A percentile compares a stretch with the other conserved stretches of the same genome.
phyloP scores from a whole-genome alignment of 164 flowering plant genomes.

The Umbilicus rupestris region DNA sequence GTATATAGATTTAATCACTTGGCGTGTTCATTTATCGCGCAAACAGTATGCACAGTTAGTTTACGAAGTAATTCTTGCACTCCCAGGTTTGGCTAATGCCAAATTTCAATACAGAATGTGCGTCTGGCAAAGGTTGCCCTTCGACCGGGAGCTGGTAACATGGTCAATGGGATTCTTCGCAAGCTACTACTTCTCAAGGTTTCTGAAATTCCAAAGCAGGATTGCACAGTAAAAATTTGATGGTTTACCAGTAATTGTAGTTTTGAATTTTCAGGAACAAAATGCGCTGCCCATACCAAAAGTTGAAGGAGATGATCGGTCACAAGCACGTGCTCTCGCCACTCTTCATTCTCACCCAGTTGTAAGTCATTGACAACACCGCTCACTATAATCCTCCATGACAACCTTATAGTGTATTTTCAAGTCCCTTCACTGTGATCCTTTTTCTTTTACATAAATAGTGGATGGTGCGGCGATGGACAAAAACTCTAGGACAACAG shows the following conservation, averaged over 20 bases:
- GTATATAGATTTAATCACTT: neutral
- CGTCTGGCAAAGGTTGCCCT: conserved; percentile 81
- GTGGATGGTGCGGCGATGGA: conserved; percentile 99
- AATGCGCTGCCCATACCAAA: conserved; percentile 70
- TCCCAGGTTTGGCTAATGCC: neutral
- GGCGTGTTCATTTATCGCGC: neutral
- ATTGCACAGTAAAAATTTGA: no score
- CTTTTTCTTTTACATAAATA: conserved; percentile 13
- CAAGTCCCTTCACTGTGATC: neutral
- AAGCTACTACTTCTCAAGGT: conserved; percentile 73
- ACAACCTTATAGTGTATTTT: neutral
- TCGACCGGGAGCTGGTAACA: conserved; percentile 87
- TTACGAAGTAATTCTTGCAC: neutral
- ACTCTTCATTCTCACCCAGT: conserved; percentile 89
- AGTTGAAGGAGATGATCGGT: conserved; percentile 76
- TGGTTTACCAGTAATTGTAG: neutral
- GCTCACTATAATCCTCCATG: neutral
- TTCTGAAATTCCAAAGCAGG: neutral
- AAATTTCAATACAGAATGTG: conserved; percentile 52
- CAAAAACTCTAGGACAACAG: conserved; percentile 54
- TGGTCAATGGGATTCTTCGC: conserved; percentile 87
- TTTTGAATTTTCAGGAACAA: conserved; percentile 30
- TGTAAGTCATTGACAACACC: conserved; percentile 33
- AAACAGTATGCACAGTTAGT: neutral
- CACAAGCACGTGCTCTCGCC: conserved; percentile 88